Base-by-base conservation (phyloP, 2,329 filamentous ascomycete species). In the Stachybotrys elegans region DNA sequence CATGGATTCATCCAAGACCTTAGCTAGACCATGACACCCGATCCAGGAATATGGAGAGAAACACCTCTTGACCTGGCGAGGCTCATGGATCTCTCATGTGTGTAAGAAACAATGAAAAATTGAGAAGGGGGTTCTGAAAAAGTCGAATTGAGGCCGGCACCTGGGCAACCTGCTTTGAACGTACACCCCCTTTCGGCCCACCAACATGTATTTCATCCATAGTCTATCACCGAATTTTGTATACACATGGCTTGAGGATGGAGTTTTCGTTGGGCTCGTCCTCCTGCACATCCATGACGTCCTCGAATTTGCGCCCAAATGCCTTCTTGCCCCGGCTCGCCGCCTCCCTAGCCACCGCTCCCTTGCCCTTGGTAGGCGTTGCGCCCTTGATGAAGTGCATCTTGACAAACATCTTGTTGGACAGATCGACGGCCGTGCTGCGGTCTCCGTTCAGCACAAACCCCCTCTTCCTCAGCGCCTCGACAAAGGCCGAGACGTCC, bases 341-440 rank as follows among this genome's bases (percentile, higher is more conserved):
- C 65, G 84, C 81, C 16, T 83, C 85, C 55, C 80, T 50, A 13
- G 65, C 60, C 43, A 68, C 73, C 13, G 73, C 79, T 51, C 85
- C 81, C 70, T 95, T 94, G 20, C 90, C 90, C 61, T 82, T 84
- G 3, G 75, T 75, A 1, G 91, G 86, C 36, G 81, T 71, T 17
- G 81, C 81, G n/a, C 78, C 81, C 71, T 97, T 98, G 56, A 91
- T 73, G 66, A 98, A 98, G 56, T 86, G 82, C 89, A 98, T 92
- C 69, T 86, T 88, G 54, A 97, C 92, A 71, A 98, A 98, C 93
- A 98, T 98, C 70, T 86, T 94, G 69, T 98, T 98, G 44, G 78
- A 79, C 57, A 94, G 70, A 68, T 98, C 90, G 9, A 95, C 75
- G 1, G 84, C 79, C 38, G 65, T 60, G 20, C 65, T 65, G 50